Base-by-base conservation (phyloP, 176 grass and related monocot genomes). In the Phoenix dactylifera region DNA sequence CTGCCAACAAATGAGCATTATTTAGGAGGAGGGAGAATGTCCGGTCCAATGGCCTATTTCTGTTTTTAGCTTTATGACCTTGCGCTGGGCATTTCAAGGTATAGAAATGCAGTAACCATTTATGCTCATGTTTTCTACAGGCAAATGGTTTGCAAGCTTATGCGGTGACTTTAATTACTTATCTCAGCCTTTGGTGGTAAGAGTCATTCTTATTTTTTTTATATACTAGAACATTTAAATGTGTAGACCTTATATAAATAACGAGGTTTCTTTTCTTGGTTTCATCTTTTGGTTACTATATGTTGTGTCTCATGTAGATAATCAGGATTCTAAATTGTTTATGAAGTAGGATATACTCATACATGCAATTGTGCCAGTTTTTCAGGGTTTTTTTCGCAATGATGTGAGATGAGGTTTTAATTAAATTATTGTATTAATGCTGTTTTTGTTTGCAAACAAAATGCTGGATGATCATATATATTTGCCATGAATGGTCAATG, bases 141-240 rank as follows among this genome's bases (percentile, higher is more conserved):
- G 93, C 87, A 65, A 98, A 98, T 86, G 93, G 93, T 15, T 80
- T 98, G 26, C 88, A 83, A 83, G 88, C 94, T 76, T 98, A 93
- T 83, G 94, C 80, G 18, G 88, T 98, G 62, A 98, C 94, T 19
- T 76, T 98, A 67, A 30, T 83, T 56, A 79, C 88, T 30, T 98
- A 98, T 68, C 4, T 98, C 5, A 64, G 81, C 63, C 80, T 98
- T 32, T 98, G 94, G 94, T 93, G 94, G 94, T 98, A 83, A 85
- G 87, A 20, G n/a, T 24, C 7, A 66, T 73, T 25, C 20, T 6
- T n/a, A 3, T 12, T 44, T 12, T 44, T 12, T 44, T 12, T 7
- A 35, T 35, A 35, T 35, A 9, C 1, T 7, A 35, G 35, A 39
- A 56, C 19, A 56, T 56, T 24, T 56, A 12, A 56, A 20, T 23